These are phyloP conservation scores for Drosera capensis DNA, from an alignment of 148 eudicot genomes.

Conservation along the genomic window DNA sequence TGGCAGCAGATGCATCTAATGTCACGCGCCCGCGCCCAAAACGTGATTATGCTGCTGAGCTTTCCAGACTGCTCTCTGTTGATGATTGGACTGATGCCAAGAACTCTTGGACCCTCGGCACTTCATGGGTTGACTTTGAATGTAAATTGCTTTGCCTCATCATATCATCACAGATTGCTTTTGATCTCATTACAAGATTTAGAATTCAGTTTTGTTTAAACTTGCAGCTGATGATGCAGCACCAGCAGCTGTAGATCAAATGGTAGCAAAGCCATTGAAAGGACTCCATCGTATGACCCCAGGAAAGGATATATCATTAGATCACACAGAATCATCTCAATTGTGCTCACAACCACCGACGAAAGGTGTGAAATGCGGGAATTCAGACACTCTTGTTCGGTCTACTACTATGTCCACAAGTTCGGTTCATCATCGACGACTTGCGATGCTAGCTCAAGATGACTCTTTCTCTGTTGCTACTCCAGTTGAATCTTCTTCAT, in stretches of 20 bases:
- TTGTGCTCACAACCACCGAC: slow-evolving; percentile 7
- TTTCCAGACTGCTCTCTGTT: too few relatives aligned
- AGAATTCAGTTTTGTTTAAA: too few relatives aligned
- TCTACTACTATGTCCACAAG: slow-evolving; percentile 7
- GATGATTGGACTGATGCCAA: too few relatives aligned
- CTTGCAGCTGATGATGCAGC: slow-evolving; percentile 25
- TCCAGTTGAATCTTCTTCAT: slow-evolving; percentile 7
- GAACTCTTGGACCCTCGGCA: too few relatives aligned
- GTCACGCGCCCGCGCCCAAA: too few relatives aligned
- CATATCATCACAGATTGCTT: too few relatives aligned
- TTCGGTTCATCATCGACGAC: slow-evolving; percentile 18
- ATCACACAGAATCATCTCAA: slow-evolving; percentile 5
- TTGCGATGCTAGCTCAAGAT: slow-evolving; percentile 17
- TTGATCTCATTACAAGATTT: too few relatives aligned
- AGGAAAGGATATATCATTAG: background rate
- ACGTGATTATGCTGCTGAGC: too few relatives aligned
- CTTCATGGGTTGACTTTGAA: too few relatives aligned
- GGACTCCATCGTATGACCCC: background rate
- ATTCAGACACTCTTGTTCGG: slow-evolving; percentile 17
- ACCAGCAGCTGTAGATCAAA: slow-evolving; percentile 8
- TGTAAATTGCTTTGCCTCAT: too few relatives aligned
- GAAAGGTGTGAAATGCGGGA: slow-evolving; percentile 7
- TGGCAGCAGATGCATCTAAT: too few relatives aligned
- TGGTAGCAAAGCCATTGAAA: slow-evolving; percentile 7
- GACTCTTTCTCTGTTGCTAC: slow-evolving; percentile 7